Evolutionary conservation across 306 rosid genomes (phyloP), one percentile per base, ranked within the genome.

Genomic region (Luffa aegyptiaca): DNA sequence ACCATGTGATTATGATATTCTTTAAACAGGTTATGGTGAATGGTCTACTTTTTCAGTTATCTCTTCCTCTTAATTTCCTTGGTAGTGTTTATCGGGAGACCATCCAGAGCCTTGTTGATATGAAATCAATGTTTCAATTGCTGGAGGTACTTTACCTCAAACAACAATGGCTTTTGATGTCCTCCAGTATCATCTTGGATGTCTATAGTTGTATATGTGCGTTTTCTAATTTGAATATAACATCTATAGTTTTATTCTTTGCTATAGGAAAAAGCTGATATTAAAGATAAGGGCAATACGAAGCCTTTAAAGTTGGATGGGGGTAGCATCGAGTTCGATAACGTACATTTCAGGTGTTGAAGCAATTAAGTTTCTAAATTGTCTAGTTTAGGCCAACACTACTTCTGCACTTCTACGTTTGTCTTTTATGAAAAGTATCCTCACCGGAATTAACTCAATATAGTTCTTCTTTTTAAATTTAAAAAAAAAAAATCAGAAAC

Each of bases 31-130:
- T 95, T 70, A 95, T 95, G 98, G 98, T 95, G 83, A 95, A 95
- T 87, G 97, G 98, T 71, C 98, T 95, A 82, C 96, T 95, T 81
- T 95, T 95, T 90, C 98, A 95, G 87, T 84, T 95, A 37, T 95
- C 98, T 46, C 97, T 95, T 86, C 98, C 98, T 37, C 97, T 95
- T 79, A 92, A 91, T 86, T 95, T 92, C 84, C 97, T 95, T 81
- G 98, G 98, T 26, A 90, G 98, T 89, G 98, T 95, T 81, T 95
- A 91, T 90, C 93, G 97, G 62, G 98, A 95, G 85, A 95, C 98
- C 77, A 83, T 95, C 83, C 98, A 95, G 86, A 92, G 97, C 85
- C 90, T 95, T 78, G 89, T 95, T 83, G 98, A 95, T 87, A 95
- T 95, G 98, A 95, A 91, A 76, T 84, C 97, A 78, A 86, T 95